Evolutionary conservation across 768 basidiomycete genomes (phyloP), one percentile per base, ranked within the genome.

Genomic region (Filobasidium floriforme): DNA sequence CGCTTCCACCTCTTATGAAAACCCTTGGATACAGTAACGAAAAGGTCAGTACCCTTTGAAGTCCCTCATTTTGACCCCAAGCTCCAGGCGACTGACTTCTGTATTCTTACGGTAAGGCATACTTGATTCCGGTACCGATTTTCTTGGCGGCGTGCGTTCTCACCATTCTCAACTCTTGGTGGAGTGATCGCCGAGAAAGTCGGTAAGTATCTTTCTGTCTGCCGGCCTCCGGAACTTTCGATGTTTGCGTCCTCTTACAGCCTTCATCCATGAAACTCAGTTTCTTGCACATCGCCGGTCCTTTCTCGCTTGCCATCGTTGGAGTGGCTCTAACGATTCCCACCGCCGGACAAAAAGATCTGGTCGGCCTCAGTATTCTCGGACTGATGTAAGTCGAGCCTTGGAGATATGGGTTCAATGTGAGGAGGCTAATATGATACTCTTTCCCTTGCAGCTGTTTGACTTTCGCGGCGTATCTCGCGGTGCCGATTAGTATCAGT

Each of bases 371-470:
- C 18, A 57, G 54, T 28, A 32, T 57, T 15, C 54, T 57, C 26
- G 54, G 54, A 32, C 26, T 57, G n/a, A 57, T 57, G 54, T 57
- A n/a, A 57, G 54, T 57, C 54, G 15, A 19, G 24, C 29, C 54
- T 57, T 5, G 26, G 5, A 6, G 26, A 22, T 3, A 4, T 57
- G 18, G 54, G 26, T 15, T 32, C 24, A 24, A 7, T 7, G 15
- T 7, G 5, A 19, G 54, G 24, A 15, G 2, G 24, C 15, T 15
- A 57, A 15, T n/a, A 15, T 32, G 7, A 22, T 14, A 18, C n/a
- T 49, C 22, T 4, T 15, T 15, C 18, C 22, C 29, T 7, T 26
- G 15, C 6, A 57, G 54, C 24, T 57, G 54, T 24, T 28, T 57
- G 19, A 24, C 24, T 1, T 57, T 57, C 15, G 15, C 54, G 15